Evolutionary conservation across 2,329 filamentous ascomycete species (phyloP), one percentile per base, ranked within the genome.

Genomic region (Lecanoromycetidae sp.): DNA sequence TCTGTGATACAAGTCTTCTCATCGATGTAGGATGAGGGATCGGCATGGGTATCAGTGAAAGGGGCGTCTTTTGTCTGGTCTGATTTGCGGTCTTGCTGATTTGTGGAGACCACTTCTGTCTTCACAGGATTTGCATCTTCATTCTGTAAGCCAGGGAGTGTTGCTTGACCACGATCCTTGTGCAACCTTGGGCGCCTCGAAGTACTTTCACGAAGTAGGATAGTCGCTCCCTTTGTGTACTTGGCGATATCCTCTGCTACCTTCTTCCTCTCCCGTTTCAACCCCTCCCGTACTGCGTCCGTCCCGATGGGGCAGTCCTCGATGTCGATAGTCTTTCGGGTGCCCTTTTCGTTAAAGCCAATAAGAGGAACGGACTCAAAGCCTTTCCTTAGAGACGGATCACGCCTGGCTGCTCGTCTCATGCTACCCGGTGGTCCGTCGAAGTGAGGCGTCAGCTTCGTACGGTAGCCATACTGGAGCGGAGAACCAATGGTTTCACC

Each of bases 241-340:
- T 77, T 78, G 13, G 70, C 63, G 46, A 85, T 78, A 52, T 91
- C 82, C 20, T 73, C 68, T 1, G 73, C 72, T 55, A 96, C 85
- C 48, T 84, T 77, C 58, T 75, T 73, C n/a, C 90, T 73, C 69
- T 95, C 90, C 6, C 75, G 73, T 56, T 74, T 79, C 70, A 95
- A 79, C 22, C 90, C 91, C 54, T 76, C 72, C 22, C 86, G 76
- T 13, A 98, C 82, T 30, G 84, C 84, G 25, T 85, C 80, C 2
- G 91, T 98, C 42, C 85, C 91, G 52, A 98, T 93, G 5, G 91
- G 91, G 57, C 91, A 98, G 61, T 96, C 88, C 63, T 98, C 91
- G 54, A 98, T 96, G 60, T 98, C 91, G 53, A 98, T 70, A 3
- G 88, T 88, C 52, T 73, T 73, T 48, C 81, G 74, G 39, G 76